Evolutionary conservation across 208 protist genomes (phyloP).

Genomic region (Leishmania amazonensis): DNA sequence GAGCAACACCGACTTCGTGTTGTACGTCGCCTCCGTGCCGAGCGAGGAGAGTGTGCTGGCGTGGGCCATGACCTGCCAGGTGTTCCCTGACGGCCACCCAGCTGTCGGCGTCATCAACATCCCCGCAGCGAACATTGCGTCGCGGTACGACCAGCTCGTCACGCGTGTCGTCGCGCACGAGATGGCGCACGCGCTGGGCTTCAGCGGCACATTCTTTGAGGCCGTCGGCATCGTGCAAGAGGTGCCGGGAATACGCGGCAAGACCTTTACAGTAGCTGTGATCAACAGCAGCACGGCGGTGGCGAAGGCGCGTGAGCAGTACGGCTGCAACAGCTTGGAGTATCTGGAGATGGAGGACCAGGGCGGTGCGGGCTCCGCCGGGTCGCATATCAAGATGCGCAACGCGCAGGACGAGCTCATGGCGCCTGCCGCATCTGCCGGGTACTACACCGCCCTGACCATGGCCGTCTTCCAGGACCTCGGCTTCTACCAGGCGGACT

Average conservation of each 20-base stretch:
- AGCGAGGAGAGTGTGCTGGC: slow-evolving; percentile 7
- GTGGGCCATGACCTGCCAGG: slow-evolving; percentile 53
- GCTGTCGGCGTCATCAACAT: slow-evolving; percentile 59
- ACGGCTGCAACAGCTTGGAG: slow-evolving; percentile 50
- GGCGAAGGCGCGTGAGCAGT: slow-evolving; percentile 68
- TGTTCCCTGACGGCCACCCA: slow-evolving; percentile 18
- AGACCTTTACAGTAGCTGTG: slow-evolving; percentile 1
- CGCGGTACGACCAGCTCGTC: neutral
- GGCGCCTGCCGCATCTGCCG: slow-evolving; percentile 30
- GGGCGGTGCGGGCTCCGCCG: slow-evolving; percentile 21
- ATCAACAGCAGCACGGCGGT: slow-evolving; percentile 40
- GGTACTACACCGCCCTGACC: slow-evolving; percentile 75
- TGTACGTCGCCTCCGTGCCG: slow-evolving; percentile 63
- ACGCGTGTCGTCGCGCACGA: slow-evolving; percentile 67
- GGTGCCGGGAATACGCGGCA: slow-evolving; percentile 27
- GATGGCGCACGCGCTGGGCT: slow-evolving; percentile 86
- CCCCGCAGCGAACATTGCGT: slow-evolving; percentile 29
- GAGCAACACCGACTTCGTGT: slow-evolving; percentile 48
- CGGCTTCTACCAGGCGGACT: slow-evolving; percentile 77
- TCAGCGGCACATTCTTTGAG: slow-evolving; percentile 24
- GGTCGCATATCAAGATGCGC: slow-evolving; percentile 80
- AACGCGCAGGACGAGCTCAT: slow-evolving; percentile 84
- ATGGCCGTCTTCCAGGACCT: slow-evolving; percentile 80
- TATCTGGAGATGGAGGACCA: slow-evolving; percentile 83
- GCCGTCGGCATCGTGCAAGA: neutral